Base-by-base conservation (phyloP, 257 asterid genomes). In the Solanum gandarillasii region DNA sequence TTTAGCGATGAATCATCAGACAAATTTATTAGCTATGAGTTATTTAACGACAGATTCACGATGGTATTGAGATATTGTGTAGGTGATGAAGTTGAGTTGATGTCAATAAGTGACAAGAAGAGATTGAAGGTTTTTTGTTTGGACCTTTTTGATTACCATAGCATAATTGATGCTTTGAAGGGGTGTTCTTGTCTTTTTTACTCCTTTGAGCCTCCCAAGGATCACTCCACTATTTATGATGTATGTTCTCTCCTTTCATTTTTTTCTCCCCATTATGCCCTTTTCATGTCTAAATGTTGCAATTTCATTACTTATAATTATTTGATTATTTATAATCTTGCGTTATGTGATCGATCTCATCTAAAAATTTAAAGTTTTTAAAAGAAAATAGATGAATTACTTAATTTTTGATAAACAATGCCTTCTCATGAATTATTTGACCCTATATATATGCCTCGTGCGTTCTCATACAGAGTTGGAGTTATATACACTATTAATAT, bases 91-190 rank as follows among this genome's bases (percentile, higher is more conserved):
- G 87, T 21, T 93, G 94, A 46, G 48, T 71, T 91, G 71, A 87
- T 89, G 6, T 75, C 34, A n/a, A 36, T 23, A 36, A 6, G 34
- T 93, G 94, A 43, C 46, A 72, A 91, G 72, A 88, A 92, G 93
- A 91, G 91, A 34, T 83, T 95, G 92, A 94, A 90, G 85, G 92
- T 93, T 10, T 96, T 94, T 65, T 89, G 91, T 6, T 87, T 93
- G 27, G 99, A 96, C 88, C 98, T 96, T 10, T 93, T 96, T 92
- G 98, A 96, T 88, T 96, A 95, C 87, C 98, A 93, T 88, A 96
- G 98, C 92, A 92, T 96, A 41, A 60, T 94, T 91, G 98, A 95
- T 31, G 99, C 99, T 0, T 89, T 96, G 39, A 94, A 91, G 83
- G 98, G 98, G 1, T 96, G 98, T 31, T 92, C 83, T 39, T 97